Conservation (phyloP, 208 protist genomes). For the Crithidia bombi region DNA sequence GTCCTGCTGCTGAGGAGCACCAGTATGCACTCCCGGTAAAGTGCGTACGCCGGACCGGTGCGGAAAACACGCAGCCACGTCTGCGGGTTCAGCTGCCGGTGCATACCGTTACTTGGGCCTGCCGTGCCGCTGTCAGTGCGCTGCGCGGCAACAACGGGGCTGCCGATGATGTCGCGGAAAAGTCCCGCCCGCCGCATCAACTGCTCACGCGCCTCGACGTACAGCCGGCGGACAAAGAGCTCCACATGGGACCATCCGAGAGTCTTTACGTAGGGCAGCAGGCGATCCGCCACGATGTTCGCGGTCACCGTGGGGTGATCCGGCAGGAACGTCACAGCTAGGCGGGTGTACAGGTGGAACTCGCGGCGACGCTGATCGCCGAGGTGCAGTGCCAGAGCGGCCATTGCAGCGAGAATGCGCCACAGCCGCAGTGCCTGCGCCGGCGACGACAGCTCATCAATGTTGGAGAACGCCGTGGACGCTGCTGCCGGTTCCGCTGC, state of each 20-base stretch:
- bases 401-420: constrained; percentile 48
- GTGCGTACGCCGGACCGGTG: constrained; percentile 31
- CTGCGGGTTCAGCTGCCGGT: neutral
- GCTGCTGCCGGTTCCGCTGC: neutral
- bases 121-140: neutral
- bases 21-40: constrained; percentile 57
- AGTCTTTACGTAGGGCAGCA: constrained; percentile 59
- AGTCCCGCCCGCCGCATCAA: constrained; percentile 32
- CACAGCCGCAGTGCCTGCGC: constrained; percentile 48
- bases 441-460: constrained; percentile 43
- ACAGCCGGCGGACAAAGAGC: constrained; percentile 51
- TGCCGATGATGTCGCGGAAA: neutral
- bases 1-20: constrained; percentile 26
- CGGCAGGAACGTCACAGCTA: constrained; percentile 52
- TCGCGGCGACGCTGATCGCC: constrained; percentile 45
- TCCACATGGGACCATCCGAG: constrained; percentile 63
- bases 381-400: constrained; percentile 42
- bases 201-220: constrained; percentile 55
- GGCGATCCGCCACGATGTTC: constrained; percentile 41
- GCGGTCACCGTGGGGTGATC: constrained; percentile 51
- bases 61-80: constrained; percentile 36
- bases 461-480: constrained; percentile 26
- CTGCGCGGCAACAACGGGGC: neutral
- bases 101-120: neutral
- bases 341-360: constrained; percentile 52